phyloP scores from a whole-genome alignment of 148 eudicot species.

The Heliosperma pusillum region DNA sequence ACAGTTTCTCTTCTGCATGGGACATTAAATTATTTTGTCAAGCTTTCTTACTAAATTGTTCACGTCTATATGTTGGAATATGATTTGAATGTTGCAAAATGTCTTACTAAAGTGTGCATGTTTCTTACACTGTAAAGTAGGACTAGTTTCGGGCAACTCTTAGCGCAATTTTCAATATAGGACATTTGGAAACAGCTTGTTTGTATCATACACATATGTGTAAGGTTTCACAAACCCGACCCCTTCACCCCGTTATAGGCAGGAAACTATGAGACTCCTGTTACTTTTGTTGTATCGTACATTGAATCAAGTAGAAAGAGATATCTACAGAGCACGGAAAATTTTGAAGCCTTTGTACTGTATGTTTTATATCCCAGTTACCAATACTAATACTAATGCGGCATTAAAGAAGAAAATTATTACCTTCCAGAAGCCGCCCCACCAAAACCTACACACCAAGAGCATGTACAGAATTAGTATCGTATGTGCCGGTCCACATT shows the following conservation, averaged over 20 bases:
- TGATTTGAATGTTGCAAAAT: neutral
- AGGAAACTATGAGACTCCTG: neutral
- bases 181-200: neutral
- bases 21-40: neutral
- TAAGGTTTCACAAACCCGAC: neutral
- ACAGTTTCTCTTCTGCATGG: neutral
- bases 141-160: neutral
- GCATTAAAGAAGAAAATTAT: constrained; percentile 17
- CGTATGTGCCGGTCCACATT: neutral
- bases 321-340: constrained; percentile 1
- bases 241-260: neutral
- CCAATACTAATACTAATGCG: constrained; percentile 7
- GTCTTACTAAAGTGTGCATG: neutral
- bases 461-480: neutral
- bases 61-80: neutral
- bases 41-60: neutral
- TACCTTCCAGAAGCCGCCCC: constrained; percentile 99
- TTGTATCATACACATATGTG: neutral
- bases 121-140: neutral
- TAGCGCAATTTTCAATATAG: neutral
- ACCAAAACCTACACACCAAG: constrained; percentile 77
- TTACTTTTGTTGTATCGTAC: neutral
- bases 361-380: neutral
- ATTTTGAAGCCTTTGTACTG: neutral
- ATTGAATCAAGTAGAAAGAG: neutral